Conservation (phyloP, 2,329 filamentous ascomycete species). For the Calonectria pauciramosa region DNA sequence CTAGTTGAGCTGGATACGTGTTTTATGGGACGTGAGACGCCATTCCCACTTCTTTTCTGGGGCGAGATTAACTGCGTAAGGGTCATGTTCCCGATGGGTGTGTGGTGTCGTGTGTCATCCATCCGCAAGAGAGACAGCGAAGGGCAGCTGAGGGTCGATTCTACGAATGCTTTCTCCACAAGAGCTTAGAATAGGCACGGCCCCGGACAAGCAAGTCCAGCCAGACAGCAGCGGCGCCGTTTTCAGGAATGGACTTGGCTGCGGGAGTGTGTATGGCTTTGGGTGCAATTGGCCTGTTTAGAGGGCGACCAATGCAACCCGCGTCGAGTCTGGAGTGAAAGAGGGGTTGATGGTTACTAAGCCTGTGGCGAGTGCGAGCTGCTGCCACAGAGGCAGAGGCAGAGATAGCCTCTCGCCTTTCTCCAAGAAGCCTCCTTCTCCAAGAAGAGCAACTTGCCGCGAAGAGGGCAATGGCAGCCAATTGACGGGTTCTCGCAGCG, state of each 20-base stretch:
- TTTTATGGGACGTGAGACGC: conserved; percentile 12
- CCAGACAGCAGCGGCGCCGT: conserved; percentile 3
- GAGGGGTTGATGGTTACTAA: background rate
- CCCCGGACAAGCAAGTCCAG: conserved; percentile 23
- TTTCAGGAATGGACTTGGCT: background rate
- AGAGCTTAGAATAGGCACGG: background rate
- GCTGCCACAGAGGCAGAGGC: background rate
- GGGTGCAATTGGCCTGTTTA: background rate
- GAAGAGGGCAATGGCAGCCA: background rate
- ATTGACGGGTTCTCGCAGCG: background rate
- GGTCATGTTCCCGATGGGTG: conserved; percentile 7
- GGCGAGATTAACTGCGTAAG: conserved; percentile 13
- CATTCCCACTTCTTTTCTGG: conserved; percentile 17
- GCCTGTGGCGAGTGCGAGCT: background rate
- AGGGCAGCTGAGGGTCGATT: background rate
- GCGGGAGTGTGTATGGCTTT: conserved; percentile 6
- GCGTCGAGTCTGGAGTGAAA: background rate
- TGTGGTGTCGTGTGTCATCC: conserved; percentile 1
- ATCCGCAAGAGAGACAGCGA: background rate
- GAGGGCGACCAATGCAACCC: conserved; percentile 3
- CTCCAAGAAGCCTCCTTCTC: conserved; percentile 2
- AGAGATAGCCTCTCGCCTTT: background rate
- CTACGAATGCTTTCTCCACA: background rate
- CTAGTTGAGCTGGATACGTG: background rate
- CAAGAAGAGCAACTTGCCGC: background rate